These are phyloP conservation scores for Serendipita sp. DNA, from an alignment of 768 basidiomycete species.

Conservation along the genomic window DNA sequence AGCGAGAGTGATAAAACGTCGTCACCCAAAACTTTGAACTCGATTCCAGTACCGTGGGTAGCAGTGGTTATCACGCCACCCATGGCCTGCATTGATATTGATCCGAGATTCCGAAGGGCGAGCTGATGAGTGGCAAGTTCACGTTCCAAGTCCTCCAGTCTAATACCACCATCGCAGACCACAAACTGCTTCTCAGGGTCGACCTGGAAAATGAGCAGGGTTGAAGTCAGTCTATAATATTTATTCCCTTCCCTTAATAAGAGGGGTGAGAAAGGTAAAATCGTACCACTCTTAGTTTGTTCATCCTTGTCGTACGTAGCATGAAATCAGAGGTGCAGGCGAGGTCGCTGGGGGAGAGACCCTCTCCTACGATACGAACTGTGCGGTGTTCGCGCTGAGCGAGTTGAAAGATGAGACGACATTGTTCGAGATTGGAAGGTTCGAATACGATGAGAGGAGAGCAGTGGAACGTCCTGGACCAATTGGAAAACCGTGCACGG, in stretches of 20 bases:
- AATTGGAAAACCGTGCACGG: slow-evolving; percentile 53
- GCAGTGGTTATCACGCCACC: slow-evolving; percentile 87
- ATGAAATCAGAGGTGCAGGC: slow-evolving; percentile 81
- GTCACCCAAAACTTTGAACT: slow-evolving; percentile 65
- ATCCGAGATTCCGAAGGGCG: slow-evolving; percentile 85
- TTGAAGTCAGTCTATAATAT: background rate
- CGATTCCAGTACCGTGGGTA: slow-evolving; percentile 81
- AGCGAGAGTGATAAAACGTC: slow-evolving; percentile 61
- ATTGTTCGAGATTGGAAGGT: slow-evolving; percentile 53
- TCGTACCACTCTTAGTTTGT: slow-evolving; percentile 56
- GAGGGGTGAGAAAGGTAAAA: background rate
- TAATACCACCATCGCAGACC: slow-evolving; percentile 63
- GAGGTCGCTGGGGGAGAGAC: slow-evolving; percentile 87
- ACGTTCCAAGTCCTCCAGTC: slow-evolving; percentile 54
- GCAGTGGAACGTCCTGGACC: slow-evolving; percentile 70
- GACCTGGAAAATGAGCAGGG: slow-evolving; percentile 31
- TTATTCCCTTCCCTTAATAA: background rate
- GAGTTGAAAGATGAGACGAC: slow-evolving; percentile 61
- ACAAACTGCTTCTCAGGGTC: slow-evolving; percentile 50
- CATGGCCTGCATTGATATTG: slow-evolving; percentile 91
- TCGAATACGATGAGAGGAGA: slow-evolving; percentile 55
- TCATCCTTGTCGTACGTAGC: slow-evolving; percentile 59
- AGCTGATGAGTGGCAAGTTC: slow-evolving; percentile 48
- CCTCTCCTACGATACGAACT: slow-evolving; percentile 73
- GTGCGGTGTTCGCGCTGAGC: slow-evolving; percentile 54